Percentiles rank a stretch among this genome's conserved stretches.
Evolutionary conservation across 208 protist species (phyloP).

Genomic region (Leptomonas pyrrhocoris): DNA sequence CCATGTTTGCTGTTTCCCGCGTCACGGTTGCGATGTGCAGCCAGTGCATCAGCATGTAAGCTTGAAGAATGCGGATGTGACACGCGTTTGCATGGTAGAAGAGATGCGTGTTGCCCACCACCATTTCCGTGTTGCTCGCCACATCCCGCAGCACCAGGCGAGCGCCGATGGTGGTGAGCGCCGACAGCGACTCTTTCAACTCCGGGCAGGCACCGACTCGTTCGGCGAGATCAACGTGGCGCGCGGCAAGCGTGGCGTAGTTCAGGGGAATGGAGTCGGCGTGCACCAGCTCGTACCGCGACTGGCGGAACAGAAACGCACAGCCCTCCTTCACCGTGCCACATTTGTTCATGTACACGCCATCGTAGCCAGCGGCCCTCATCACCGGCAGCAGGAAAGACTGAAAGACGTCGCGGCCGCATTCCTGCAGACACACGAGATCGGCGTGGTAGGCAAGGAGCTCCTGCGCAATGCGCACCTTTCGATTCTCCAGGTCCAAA

Average conservation of each 20-base stretch:
- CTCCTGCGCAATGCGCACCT: constrained; percentile 81
- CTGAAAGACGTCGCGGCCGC: constrained; percentile 78
- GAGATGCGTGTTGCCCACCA: constrained; percentile 91
- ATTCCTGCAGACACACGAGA: constrained; percentile 89
- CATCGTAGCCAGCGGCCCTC: constrained; percentile 66
- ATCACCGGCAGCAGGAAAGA: constrained; percentile 72
- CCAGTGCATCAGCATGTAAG: constrained; percentile 63
- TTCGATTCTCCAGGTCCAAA: constrained; percentile 70
- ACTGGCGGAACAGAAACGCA: constrained; percentile 58
- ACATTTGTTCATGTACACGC: constrained; percentile 77
- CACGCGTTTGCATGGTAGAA: constrained; percentile 92
- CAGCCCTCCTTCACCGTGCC: constrained; percentile 81
- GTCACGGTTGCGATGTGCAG: constrained; percentile 20
- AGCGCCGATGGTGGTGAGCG: constrained; percentile 65
- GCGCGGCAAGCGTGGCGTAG: constrained; percentile 46
- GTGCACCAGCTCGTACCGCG: constrained; percentile 52
- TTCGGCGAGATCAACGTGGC: constrained; percentile 48
- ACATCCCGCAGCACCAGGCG: constrained; percentile 49
- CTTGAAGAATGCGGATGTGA: constrained; percentile 91
- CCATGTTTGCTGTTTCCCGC: neutral
- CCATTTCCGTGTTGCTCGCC: constrained; percentile 47
- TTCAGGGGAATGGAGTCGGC: constrained; percentile 58
- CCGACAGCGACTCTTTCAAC: constrained; percentile 64
- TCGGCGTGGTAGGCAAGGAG: constrained; percentile 82
- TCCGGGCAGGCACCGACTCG: constrained; percentile 48